Evolutionary conservation across 768 basidiomycete genomes (phyloP).

Genomic region (Gymnopilus dilepis): DNA sequence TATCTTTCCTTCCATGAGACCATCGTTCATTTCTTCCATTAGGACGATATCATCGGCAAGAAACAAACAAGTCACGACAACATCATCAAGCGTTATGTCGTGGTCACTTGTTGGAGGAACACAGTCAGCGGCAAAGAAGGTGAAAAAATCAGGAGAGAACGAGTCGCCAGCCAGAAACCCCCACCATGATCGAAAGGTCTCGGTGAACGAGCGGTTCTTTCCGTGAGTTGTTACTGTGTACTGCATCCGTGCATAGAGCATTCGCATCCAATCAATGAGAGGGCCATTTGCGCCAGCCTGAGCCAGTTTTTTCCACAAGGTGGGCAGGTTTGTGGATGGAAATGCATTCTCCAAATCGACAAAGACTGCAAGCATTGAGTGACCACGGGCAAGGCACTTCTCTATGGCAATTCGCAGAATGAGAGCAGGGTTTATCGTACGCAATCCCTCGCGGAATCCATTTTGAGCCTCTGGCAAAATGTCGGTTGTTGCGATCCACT

Average conservation of each 20-base stretch:
- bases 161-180: conserved; percentile 8
- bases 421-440: conserved; percentile 24
- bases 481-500: neutral
- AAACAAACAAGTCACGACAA: neutral
- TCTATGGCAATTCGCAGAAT: conserved; percentile 10
- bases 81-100: neutral
- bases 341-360: conserved; percentile 21
- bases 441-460: conserved; percentile 21
- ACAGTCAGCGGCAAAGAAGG: neutral
- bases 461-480: conserved; percentile 21
- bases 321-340: conserved; percentile 19
- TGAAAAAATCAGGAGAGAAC: conserved; percentile 1
- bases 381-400: neutral
- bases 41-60: conserved; percentile 8
- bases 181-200: neutral
- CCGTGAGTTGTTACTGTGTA: conserved; percentile 3
- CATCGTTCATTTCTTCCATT: neutral
- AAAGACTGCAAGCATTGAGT: neutral
- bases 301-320: conserved; percentile 20
- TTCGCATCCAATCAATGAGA: conserved; percentile 19
- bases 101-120: neutral
- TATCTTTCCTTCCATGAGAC: neutral
- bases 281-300: conserved; percentile 1
- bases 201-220: neutral
- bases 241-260: conserved; percentile 15